Evolutionary conservation across 1,139 yeast genomes (phyloP), one percentile per base, ranked within the genome.

Genomic region (Hemisphaericaspora xylanilytica): DNA sequence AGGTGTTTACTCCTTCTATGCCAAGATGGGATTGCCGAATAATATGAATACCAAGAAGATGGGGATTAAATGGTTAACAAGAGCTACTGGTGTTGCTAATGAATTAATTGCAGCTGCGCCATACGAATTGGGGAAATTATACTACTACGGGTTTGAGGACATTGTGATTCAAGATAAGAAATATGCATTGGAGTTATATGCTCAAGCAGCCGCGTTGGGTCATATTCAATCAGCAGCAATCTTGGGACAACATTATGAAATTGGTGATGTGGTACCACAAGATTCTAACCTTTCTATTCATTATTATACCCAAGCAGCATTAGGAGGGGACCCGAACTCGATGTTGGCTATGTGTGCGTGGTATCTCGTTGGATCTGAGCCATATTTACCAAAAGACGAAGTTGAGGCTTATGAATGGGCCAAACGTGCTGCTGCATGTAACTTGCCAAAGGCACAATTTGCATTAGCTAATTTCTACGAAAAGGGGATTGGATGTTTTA

Each of bases 271-370:
- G 17, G 83, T 92, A 12, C 86, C 89, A 1, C 86, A 81, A 49
- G 96, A 92, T 58, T 73, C 92, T 0, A 85, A 87, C 49, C 70
- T 92, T 39, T 84, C 95, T 1, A 87, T 92, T 36, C 97, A 92
- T 59, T 92, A 90, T 58, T 92, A 88, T 59, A 89, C 96, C 0
- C 82, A 85, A 50, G 96, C 96, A 0, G 96, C 97, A 0, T 62
- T 83, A 33, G 84, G 85, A 2, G 96, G 96, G 5, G 95, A 92
- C 59, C 78, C 95, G 2, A 81, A 78, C 38, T 84, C 96, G 12
- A 92, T 90, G 96, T 70, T 90, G 53, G 90, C 96, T 3, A 73
- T 92, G 72, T 89, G 97, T 61, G 97, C 97, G 2, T 92, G 97
- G 97, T 92, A 89, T 59, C 71, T 90, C 59, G 85, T 88, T 25